These are phyloP conservation scores for Xylaria arbuscula DNA, from an alignment of 2,329 filamentous ascomycete genomes.

Conservation along the genomic window DNA sequence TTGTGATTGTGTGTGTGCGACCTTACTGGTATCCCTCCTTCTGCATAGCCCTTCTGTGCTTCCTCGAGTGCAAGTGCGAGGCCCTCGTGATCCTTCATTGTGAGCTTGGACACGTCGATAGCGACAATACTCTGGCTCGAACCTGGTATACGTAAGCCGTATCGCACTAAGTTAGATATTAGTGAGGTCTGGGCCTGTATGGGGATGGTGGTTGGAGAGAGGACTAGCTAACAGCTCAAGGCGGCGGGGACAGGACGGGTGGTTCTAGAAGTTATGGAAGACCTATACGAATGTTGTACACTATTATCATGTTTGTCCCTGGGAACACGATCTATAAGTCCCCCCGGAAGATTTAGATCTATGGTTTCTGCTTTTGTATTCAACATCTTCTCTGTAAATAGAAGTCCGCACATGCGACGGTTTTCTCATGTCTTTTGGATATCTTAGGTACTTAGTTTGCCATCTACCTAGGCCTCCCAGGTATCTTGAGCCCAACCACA, in stretches of 20 bases:
- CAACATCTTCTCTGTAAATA: too few species aligned
- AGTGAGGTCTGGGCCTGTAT: not conserved
- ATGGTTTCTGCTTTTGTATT: too few species aligned
- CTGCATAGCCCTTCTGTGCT: constrained; percentile 57
- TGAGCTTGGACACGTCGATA: not conserved
- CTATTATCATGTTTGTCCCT: not conserved
- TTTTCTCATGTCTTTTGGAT: not conserved
- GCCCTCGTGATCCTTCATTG: constrained; percentile 57
- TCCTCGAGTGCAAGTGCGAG: constrained; percentile 61
- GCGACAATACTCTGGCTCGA: not conserved
- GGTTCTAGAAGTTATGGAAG: constrained; percentile 12
- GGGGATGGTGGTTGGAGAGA: constrained; percentile 5
- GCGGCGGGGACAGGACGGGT: constrained; percentile 14
- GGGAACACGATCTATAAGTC: not conserved
- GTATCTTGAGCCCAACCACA: not conserved
- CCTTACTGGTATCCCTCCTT: constrained; percentile 62
- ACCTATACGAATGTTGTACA: not conserved
- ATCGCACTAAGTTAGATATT: not conserved
- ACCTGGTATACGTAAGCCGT: not conserved
- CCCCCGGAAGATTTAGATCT: too few species aligned
- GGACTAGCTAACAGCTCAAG: constrained; percentile 1
- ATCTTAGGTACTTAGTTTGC: not conserved
- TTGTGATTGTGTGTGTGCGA: not conserved
- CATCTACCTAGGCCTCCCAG: not conserved
- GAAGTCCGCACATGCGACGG: not conserved